Evolutionary conservation across 805 yeast genomes (phyloP).

Genomic region (Candida sithepensis): DNA sequence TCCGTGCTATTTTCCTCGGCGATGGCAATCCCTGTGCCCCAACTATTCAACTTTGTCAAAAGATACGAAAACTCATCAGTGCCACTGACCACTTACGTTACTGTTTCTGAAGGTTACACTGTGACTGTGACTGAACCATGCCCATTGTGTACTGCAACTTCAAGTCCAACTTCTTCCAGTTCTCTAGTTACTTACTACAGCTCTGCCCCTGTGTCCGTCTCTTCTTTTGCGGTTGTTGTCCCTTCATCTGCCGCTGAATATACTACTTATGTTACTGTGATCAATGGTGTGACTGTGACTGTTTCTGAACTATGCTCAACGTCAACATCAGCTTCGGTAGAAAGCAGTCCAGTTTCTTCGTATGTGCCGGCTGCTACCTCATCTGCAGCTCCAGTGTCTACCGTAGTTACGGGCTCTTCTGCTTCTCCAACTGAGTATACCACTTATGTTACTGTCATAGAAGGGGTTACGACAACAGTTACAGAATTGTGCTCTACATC

Average conservation of each 20-base stretch:
- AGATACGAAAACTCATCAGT: constrained; percentile 25
- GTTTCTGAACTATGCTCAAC: constrained; percentile 16
- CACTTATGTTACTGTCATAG: constrained; percentile 16
- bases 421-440: constrained; percentile 3
- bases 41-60: constrained; percentile 19
- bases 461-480: constrained; percentile 20
- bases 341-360: too few species aligned
- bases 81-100: constrained; percentile 1
- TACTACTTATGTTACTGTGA: constrained; percentile 17
- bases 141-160: not conserved
- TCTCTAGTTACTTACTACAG: not conserved
- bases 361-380: constrained; percentile 7
- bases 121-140: constrained; percentile 4
- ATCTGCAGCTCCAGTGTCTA: not conserved
- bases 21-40: constrained; percentile 18
- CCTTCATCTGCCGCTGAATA: constrained; percentile 6
- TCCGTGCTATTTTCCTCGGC: constrained; percentile 13
- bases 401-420: not conserved
- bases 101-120: not conserved
- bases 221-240: too few species aligned
- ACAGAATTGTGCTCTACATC: constrained; percentile 15
- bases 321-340: constrained; percentile 4
- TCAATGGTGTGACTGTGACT: constrained; percentile 19
- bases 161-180: not conserved
- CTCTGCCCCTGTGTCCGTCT: not conserved